Base-by-base conservation (phyloP, 202 grass and related monocot species). In the Hordeum pubiflorum region DNA sequence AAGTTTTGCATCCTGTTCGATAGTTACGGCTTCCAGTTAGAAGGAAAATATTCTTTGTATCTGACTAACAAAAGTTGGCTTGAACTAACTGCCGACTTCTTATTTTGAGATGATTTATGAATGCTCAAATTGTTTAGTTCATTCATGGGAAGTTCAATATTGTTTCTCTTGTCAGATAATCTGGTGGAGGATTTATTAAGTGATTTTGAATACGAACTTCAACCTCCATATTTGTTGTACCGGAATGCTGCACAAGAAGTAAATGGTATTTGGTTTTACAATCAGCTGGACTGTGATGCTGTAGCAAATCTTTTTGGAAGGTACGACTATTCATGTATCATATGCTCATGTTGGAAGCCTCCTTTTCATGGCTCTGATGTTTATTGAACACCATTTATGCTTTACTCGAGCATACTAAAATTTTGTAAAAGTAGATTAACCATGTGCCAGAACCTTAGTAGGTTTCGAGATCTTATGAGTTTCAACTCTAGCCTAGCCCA, bases 231-330 rank as follows among this genome's bases (percentile, higher is more conserved):
- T 95, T 82, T 99, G 38, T 69, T 95, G 41, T 95, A 99, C 74
- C 86, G 90, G 22, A 99, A 99, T 88, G 96, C 96, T 33, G 82
- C 88, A 60, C 92, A 99, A 80, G 90, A 99, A 86, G 92, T 93
- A 73, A 93, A 99, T 90, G 96, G 92, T 63, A 96, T 99, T 71
- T 98, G 96, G 96, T 98, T 98, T 86, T 99, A 99, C 63, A 96
- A 91, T 38, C 87, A 92, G 67, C 81, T 87, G n/a, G 92, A 99
- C 70, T 99, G 90, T 38, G 88, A 95, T 83, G 83, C 96, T 81
- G 88, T 93, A 63, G 87, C 92, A 4, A 91, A 87, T 84, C 82
- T 99, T 84, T 99, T 99, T 83, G 87, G 77, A 80, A 95, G 96
- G 96, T 95, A 88, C 54, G 50, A 9, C 17, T 50, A 71, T 63